A percentile compares a stretch with the other conserved stretches of the same genome.
Conservation (phyloP, 1,284 basidiomycete species). For the Stygiomarasmius scandens region DNA sequence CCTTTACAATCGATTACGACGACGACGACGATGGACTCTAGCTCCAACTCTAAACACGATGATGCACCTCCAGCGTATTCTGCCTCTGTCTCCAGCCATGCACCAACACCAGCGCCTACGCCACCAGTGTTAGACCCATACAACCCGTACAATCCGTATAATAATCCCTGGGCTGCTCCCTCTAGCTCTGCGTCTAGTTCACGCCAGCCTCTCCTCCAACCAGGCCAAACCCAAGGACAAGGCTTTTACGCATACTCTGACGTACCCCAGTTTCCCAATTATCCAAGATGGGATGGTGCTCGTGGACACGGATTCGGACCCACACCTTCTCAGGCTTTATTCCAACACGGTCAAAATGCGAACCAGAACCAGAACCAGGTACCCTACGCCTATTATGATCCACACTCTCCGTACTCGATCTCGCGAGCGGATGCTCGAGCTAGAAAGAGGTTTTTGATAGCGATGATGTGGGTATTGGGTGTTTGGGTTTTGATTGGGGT, state of each 20-base stretch:
- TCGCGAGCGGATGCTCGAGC: constrained; percentile 48
- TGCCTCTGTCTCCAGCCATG: not conserved
- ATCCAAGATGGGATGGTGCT: not conserved
- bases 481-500: constrained; percentile 32
- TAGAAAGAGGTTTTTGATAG: constrained; percentile 46
- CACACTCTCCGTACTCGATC: constrained; percentile 42
- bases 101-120: not conserved
- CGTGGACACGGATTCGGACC: constrained; percentile 4
- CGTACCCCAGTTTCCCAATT: not conserved
- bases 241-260: not conserved
- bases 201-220: not conserved
- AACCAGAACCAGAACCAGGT: constrained; percentile 37
- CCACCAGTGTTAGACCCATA: constrained; percentile 4
- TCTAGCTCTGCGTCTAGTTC: not conserved
- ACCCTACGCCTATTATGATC: constrained; percentile 51
- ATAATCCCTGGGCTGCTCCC: constrained; percentile 8
- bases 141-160: constrained; percentile 6
- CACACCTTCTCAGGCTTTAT: constrained; percentile 18
- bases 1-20: no score
- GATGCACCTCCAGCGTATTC: not conserved
- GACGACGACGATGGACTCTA: no score
- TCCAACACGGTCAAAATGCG: constrained; percentile 29
- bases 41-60: not conserved
- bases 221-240: no score
- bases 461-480: constrained; percentile 42